Base-by-base conservation (phyloP, 768 basidiomycete species). In the Naganishia onofrii region DNA sequence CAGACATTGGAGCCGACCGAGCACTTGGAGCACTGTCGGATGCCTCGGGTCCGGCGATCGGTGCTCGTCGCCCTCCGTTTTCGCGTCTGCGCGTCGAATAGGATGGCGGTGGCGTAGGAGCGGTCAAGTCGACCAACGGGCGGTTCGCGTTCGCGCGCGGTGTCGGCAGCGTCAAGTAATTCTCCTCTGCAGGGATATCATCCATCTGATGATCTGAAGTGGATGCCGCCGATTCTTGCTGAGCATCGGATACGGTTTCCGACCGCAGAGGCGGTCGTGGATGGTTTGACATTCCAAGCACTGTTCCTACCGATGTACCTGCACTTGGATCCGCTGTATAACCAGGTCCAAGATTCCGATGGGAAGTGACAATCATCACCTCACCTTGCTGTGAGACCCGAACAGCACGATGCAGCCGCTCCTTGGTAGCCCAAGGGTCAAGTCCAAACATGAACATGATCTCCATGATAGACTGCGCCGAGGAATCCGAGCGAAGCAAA, bases 391-490 rank as follows among this genome's bases (percentile, higher is more conserved):
- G 23, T 42, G 60, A 63, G 10, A 63, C 60, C 8, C 60, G 36
- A 10, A 63, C 60, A 7, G 60, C 60, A 15, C 60, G 60, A 29
- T 63, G 38, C 42, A 63, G 42, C 26, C 60, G 17, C 60, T 63
- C 60, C 42, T 63, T 63, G 21, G 38, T 63, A 17, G 21, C 60
- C 60, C 60, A 63, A 4, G 60, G 60, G 23, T 63, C 60, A 26
- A 63, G n/a, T 28, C 60, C 60, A 23, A 44, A 29, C 60, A 63
- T 42, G 38, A 63, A 63, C 60, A 63, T 63, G 42, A 44, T 63
- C 60, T 63, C 60, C 60, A 63, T 63, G 60, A 63, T 63, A 17
- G 38, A 44, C 26, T 63, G 60, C 9, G 60, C 60, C 15, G 60
- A 63, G 13, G 60, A 63, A 44, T 63, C 60, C 15, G 36, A 34